Evolutionary conservation across 1,139 yeast species (phyloP), one percentile per base, ranked within the genome.

Genomic region (Suhomyces wounanorum): DNA sequence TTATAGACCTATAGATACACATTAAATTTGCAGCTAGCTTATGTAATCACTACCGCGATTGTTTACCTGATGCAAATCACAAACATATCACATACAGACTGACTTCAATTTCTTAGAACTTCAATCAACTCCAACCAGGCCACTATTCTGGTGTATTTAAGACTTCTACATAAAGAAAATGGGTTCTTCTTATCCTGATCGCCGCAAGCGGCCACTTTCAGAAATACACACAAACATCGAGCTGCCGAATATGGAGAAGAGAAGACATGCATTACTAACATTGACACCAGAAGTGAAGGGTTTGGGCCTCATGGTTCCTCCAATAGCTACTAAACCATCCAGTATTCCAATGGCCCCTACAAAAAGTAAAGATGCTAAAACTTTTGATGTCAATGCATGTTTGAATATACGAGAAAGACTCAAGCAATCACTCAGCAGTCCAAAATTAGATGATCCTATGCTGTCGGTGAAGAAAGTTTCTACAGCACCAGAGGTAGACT

Each of bases 381-480:
- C 45, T 3, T 33, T 52, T 14, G 56, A 55, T 23, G 46, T 53
- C 18, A 52, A 51, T 26, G 47, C 55, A 9, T 55, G 52, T 35
- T 45, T 55, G 40, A 51, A 49, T 23, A 51, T 56, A 8, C 52
- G 48, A 35, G 44, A 51, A 14, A 51, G 43, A 16, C 44, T 51
- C 26, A 48, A 31, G 30, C 45, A 26, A 21, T 43, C 48, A 8
- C 43, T 33, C 14, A 18, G 38, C 18, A 35, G 37, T 14, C 14
- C 28, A 4, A 6, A 11, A 8, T 8, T 16, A 7, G n/a, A 31
- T 14, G 35, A 17, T 16, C 40, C 16, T 8, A 21, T 21, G 4
- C 33, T 30, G 7, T 13, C 45, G 6, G 11, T 30, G 6, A 36
- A 3, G 16, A 9, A 8, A 6, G n/a, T 13, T 10, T 26, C 40